Percentiles rank a stretch among this genome's conserved stretches.
These are phyloP conservation scores for Pseudopyricularia javanii DNA, from an alignment of 2,329 filamentous ascomycete species.

Conservation along the genomic window DNA sequence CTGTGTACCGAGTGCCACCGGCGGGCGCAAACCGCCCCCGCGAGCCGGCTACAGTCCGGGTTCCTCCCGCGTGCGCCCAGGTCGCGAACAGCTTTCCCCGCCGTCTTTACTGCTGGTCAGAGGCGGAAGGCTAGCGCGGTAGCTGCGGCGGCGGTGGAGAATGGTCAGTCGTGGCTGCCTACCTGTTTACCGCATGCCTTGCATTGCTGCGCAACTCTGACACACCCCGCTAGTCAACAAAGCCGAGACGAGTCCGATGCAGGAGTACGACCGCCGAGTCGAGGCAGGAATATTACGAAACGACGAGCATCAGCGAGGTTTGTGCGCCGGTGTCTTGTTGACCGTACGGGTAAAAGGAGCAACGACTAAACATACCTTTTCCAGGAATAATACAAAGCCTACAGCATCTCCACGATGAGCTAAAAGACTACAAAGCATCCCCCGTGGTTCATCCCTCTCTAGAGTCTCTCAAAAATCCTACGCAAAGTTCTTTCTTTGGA, in stretches of 20 bases:
- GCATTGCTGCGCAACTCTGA: neutral
- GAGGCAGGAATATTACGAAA: slow-evolving; percentile 62
- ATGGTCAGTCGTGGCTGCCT: slow-evolving; percentile 5
- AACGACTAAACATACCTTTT: neutral
- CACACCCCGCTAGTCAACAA: slow-evolving; percentile 9
- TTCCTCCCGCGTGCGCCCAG: neutral
- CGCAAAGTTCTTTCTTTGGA: slow-evolving; percentile 42
- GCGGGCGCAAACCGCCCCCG: neutral
- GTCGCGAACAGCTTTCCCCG: neutral
- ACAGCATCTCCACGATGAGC: slow-evolving; percentile 77
- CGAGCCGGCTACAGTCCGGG: neutral
- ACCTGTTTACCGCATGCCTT: neutral
- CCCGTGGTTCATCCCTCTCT: slow-evolving; percentile 66
- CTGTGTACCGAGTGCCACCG: neutral
- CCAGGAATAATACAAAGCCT: slow-evolving; percentile 80
- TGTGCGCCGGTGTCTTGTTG: slow-evolving; percentile 11
- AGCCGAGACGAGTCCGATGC: slow-evolving; percentile 55
- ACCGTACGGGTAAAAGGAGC: neutral
- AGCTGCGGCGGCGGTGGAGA: slow-evolving; percentile 9
- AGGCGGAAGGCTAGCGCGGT: slow-evolving; percentile 6
- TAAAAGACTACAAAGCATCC: slow-evolving; percentile 61
- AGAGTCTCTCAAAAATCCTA: slow-evolving; percentile 45
- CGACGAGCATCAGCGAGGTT: slow-evolving; percentile 84
- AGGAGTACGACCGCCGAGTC: slow-evolving; percentile 80
- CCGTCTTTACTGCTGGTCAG: slow-evolving; percentile 6